Percentiles rank a stretch among this genome's conserved stretches.
These are phyloP conservation scores for Rhizophlyctis rosea DNA, from an alignment of 192 early-diverging fungal species.

Conservation along the genomic window DNA sequence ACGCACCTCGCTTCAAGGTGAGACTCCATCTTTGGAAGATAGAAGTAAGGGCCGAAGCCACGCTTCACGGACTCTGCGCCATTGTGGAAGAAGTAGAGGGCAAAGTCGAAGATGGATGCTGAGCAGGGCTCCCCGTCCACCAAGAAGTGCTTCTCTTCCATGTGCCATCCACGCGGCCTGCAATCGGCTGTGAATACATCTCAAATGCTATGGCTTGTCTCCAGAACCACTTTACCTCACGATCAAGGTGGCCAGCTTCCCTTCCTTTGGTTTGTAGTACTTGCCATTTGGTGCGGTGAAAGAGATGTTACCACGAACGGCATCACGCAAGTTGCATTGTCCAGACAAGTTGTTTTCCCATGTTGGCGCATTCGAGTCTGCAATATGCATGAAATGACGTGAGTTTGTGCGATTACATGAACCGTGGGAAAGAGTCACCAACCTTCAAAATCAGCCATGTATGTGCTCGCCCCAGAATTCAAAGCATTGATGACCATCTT, in stretches of 20 bases:
- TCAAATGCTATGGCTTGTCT: slow-evolving; percentile 1
- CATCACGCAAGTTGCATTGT: slow-evolving; percentile 93
- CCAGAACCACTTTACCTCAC: slow-evolving; percentile 61
- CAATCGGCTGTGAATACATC: not conserved
- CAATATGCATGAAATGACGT: slow-evolving; percentile 10
- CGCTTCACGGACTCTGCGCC: slow-evolving; percentile 74
- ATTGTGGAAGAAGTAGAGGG: slow-evolving; percentile 99
- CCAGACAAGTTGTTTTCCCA: slow-evolving; percentile 91
- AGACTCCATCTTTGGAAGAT: slow-evolving; percentile 98
- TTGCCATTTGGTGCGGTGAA: slow-evolving; percentile 90
- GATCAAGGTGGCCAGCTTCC: slow-evolving; percentile 85
- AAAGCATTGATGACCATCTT: slow-evolving; percentile 99
- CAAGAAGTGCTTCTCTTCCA: slow-evolving; percentile 94
- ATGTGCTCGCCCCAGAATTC: slow-evolving; percentile 89
- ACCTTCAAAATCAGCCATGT: slow-evolving; percentile 97
- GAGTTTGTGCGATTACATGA: not conserved
- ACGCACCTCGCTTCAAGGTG: slow-evolving; percentile 81
- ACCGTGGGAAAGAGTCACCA: not conserved
- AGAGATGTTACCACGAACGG: slow-evolving; percentile 79
- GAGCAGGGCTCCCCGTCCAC: slow-evolving; percentile 90
- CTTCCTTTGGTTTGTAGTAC: slow-evolving; percentile 87
- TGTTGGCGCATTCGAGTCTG: slow-evolving; percentile 95
- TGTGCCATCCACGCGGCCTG: slow-evolving; percentile 97
- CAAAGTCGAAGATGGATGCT: slow-evolving; percentile 98
- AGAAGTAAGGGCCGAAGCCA: slow-evolving; percentile 97